Evolutionary conservation across 345 rosid species (phyloP).

Genomic region (Lepidium didymum): DNA sequence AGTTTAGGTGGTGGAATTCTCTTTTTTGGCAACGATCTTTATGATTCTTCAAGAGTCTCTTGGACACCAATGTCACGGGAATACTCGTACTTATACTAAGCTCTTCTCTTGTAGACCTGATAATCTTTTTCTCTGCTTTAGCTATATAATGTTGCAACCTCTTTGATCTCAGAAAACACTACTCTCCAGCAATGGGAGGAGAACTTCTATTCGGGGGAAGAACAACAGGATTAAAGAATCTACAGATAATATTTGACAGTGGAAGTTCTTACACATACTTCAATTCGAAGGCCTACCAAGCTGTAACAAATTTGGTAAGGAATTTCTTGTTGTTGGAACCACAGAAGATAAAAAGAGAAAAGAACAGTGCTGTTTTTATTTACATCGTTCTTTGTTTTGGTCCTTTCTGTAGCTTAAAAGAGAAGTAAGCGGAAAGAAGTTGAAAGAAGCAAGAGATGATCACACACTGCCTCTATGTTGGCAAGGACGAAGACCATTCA

Average conservation of each 20-base stretch:
- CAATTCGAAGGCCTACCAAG: constrained; percentile 54
- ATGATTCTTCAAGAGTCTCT: constrained; percentile 51
- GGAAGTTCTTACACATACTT: constrained; percentile 95
- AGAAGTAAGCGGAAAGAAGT: constrained; percentile 43
- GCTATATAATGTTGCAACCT: background rate
- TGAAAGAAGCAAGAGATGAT: constrained; percentile 61
- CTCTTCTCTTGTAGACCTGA: background rate
- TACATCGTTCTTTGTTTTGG: background rate
- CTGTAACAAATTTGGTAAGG: constrained; percentile 44
- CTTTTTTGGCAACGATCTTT: constrained; percentile 77
- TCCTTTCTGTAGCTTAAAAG: constrained; percentile 40
- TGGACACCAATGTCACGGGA: constrained; percentile 81
- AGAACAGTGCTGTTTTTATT: background rate
- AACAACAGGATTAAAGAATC: constrained; percentile 50
- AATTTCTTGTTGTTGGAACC: background rate
- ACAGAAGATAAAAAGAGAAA: background rate
- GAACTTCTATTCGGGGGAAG: constrained; percentile 62
- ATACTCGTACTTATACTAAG: constrained; percentile 30
- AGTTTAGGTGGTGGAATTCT: constrained; percentile 79
- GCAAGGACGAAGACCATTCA: constrained; percentile 81
- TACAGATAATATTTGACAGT: constrained; percentile 55
- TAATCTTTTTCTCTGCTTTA: background rate
- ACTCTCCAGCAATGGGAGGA: constrained; percentile 73
- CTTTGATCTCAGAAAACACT: constrained; percentile 49
- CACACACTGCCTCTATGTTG: constrained; percentile 76